Evolutionary conservation across 768 basidiomycete genomes (phyloP).

Genomic region (Cystoderma amianthinum): DNA sequence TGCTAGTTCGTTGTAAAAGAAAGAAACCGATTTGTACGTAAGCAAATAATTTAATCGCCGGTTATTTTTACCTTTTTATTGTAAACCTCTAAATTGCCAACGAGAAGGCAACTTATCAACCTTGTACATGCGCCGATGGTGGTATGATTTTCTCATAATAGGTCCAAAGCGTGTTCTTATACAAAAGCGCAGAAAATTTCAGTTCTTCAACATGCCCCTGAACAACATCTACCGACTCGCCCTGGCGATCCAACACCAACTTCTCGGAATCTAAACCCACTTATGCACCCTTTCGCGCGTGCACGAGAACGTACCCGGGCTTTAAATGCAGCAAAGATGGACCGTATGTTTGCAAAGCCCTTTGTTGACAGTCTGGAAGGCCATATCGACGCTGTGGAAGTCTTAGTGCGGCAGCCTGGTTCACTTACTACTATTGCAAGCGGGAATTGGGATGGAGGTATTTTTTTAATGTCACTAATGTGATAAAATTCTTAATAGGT

Average conservation of each 20-base stretch:
- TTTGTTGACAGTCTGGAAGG: slow-evolving; percentile 89
- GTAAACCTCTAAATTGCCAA: no score
- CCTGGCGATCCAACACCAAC: slow-evolving; percentile 83
- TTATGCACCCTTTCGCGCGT: slow-evolving; percentile 93
- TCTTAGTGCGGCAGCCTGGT: slow-evolving; percentile 64
- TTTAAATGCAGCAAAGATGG: slow-evolving; percentile 93
- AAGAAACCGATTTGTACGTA: no score
- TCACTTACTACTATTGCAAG: slow-evolving; percentile 78
- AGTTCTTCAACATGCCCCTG: slow-evolving; percentile 78
- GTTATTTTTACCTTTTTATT: no score
- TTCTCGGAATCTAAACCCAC: slow-evolving; percentile 87
- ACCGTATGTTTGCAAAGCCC: slow-evolving; percentile 96
- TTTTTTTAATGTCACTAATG: no score
- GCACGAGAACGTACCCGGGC: slow-evolving; percentile 92
- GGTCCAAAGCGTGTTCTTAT: slow-evolving; percentile 1
- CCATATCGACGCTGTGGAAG: slow-evolving; percentile 92
- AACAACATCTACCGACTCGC: slow-evolving; percentile 63
- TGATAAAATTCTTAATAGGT: no score
- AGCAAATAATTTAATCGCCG: no score
- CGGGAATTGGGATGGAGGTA: slow-evolving; percentile 94
- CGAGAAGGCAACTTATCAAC: no score
- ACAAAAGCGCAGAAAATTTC: slow-evolving; percentile 61
- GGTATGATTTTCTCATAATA: slow-evolving; percentile 8
- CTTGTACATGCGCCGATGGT: slow-evolving; percentile 14
- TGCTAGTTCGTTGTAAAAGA: no score